Evolutionary conservation across 1,284 basidiomycete genomes (phyloP), one percentile per base, ranked within the genome.

Genomic region (Chondrostereum purpureum): DNA sequence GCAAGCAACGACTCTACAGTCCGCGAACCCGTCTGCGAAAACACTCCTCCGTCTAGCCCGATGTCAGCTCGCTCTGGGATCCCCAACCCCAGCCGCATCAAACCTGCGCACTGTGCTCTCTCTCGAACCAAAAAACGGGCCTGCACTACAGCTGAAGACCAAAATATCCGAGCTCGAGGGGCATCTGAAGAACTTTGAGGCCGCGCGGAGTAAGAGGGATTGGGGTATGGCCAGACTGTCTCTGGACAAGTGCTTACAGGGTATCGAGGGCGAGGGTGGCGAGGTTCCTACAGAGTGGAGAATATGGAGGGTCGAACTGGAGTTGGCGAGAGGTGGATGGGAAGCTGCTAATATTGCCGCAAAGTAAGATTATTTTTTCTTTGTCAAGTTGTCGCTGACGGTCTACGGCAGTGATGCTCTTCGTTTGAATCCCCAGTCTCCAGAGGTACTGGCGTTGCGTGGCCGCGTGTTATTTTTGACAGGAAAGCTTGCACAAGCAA

Each of bases 381-480:
- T 17, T 44, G 3, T n/a, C 21, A 33, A 8, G 43, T 45, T 38
- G 14, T 40, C 50, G 31, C 33, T 46, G n/a, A 34, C 17, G 21
- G 27, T 39, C n/a, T 54, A n/a, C n/a, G n/a, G n/a, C n/a, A 91
- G 85, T 53, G 87, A 92, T 53, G 82, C 88, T 1, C 67, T 92
- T 37, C 81, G 89, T 40, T 57, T 79, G 39, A 77, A 83, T 43
- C 67, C 80, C 4, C 83, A 78, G 53, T 88, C 89, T 1, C 84
- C 89, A 0, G 92, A 94, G 48, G 80, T 81, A 8, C 73, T 93
- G n/a, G 73, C 84, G 18, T 65, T 86, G n/a, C 80, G 90, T 39
- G 92, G 88, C 1, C 71, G 88, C 16, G 78, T 92, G 3, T 68
- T 92, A 10, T 90, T 92, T 68, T 70, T 91, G 17, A 74, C 73